These are phyloP conservation scores for Striga hermonthica DNA, from an alignment of 305 asterid species.

Conservation along the genomic window DNA sequence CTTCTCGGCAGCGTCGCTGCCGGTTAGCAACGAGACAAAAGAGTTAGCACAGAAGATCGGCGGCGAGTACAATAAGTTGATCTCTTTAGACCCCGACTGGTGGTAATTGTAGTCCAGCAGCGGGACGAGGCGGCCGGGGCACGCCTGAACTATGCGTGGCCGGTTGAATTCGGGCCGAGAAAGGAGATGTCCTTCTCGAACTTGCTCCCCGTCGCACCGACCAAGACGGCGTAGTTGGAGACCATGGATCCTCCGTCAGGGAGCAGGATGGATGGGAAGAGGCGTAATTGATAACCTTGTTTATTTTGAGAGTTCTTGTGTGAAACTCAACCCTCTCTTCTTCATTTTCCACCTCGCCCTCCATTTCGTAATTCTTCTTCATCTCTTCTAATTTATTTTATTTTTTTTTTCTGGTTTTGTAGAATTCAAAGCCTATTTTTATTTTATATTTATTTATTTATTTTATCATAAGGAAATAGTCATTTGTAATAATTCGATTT, in stretches of 20 bases:
- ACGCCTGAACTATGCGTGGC: conserved; percentile 87
- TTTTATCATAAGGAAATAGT: too few relatives aligned
- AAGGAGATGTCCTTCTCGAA: conserved; percentile 61
- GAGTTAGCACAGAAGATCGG: conserved; percentile 51
- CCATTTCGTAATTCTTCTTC: conserved; percentile 39
- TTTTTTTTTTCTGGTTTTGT: too few relatives aligned
- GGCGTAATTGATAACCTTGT: conserved; percentile 55
- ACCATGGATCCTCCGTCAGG: conserved; percentile 20
- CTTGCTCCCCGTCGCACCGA: conserved; percentile 59
- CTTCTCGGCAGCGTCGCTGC: conserved; percentile 47
- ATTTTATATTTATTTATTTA: too few relatives aligned
- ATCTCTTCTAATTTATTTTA: conserved; percentile 39
- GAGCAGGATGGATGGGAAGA: conserved; percentile 31
- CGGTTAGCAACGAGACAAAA: conserved; percentile 56
- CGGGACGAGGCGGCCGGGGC: conserved; percentile 42
- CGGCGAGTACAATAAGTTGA: conserved; percentile 57
- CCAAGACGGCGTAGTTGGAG: conserved; percentile 50
- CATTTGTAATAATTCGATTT: too few relatives aligned
- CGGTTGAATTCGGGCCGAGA: conserved; percentile 59
- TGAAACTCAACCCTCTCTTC: conserved; percentile 56
- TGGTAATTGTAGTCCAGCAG: conserved; percentile 40
- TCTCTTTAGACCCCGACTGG: conserved; percentile 48
- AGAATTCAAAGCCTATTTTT: too few relatives aligned
- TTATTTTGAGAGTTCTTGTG: conserved; percentile 51
- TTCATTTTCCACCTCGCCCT: conserved; percentile 26